Percentiles rank a stretch among this genome's conserved stretches.
Evolutionary conservation across 2,329 filamentous ascomycete species (phyloP).

Genomic region (Zymoseptoria crescenta): DNA sequence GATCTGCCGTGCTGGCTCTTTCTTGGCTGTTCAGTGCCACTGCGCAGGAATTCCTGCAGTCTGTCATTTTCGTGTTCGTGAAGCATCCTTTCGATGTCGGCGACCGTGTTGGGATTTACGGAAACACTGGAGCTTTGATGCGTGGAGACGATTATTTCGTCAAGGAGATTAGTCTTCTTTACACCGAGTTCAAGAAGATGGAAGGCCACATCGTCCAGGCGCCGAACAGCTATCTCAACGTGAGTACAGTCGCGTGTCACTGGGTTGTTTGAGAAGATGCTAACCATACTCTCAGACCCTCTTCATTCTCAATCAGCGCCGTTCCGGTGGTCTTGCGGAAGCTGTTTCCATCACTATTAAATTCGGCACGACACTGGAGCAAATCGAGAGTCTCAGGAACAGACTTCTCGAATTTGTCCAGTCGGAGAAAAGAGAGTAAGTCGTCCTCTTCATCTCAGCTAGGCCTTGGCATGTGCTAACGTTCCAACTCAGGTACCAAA

Average conservation of each 20-base stretch:
- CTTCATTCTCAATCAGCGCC: conserved; percentile 90
- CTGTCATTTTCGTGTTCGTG: conserved; percentile 89
- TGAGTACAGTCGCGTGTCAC: conserved; percentile 53
- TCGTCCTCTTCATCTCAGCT: not conserved
- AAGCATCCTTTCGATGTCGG: conserved; percentile 97
- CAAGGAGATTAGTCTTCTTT: conserved; percentile 84
- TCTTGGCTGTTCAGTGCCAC: conserved; percentile 91
- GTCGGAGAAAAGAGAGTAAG: conserved; percentile 71
- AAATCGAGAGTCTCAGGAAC: conserved; percentile 74
- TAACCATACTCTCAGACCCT: conserved; percentile 35
- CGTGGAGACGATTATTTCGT: conserved; percentile 92
- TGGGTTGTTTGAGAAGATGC: conserved; percentile 84
- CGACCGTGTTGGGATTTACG: conserved; percentile 85
- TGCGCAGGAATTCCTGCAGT: conserved; percentile 89
- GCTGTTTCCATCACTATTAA: conserved; percentile 76
- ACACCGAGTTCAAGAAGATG: conserved; percentile 98
- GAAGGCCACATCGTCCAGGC: conserved; percentile 93
- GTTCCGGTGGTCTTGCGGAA: conserved; percentile 81
- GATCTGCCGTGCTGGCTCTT: conserved; percentile 77
- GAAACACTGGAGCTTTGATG: conserved; percentile 71
- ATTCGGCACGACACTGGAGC: conserved; percentile 74
- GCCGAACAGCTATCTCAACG: conserved; percentile 84
- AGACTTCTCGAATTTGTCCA: conserved; percentile 76
- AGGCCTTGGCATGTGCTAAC: not conserved
- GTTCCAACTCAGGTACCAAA: conserved; percentile 49